A percentile compares a stretch with the other conserved stretches of the same genome.
phyloP scores from a whole-genome alignment of 2,329 filamentous ascomycete genomes.

The Aspergillus aculeatinus region DNA sequence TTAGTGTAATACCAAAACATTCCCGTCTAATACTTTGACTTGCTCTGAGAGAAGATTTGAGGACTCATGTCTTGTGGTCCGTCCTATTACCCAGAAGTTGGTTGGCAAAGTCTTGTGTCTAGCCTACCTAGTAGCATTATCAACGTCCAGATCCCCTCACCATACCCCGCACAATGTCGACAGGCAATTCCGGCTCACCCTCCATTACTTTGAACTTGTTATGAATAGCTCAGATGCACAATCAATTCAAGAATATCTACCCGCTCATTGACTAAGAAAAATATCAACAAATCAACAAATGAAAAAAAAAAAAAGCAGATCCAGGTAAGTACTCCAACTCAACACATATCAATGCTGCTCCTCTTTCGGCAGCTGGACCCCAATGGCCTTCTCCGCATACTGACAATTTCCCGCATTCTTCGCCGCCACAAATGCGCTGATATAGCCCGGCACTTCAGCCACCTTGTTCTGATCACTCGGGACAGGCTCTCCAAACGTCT shows the following conservation, averaged over 20 bases:
- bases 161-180: not conserved
- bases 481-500: slow-evolving; percentile 63
- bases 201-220: not conserved
- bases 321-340: not conserved
- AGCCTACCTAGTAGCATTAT: no score
- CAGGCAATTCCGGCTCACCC: not conserved
- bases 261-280: not conserved
- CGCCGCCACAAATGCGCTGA: slow-evolving; percentile 54
- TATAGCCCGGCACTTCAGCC: slow-evolving; percentile 60
- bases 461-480: slow-evolving; percentile 60
- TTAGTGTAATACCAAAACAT: not conserved
- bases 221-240: not conserved
- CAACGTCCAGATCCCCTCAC: not conserved
- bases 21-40: no score
- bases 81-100: no score
- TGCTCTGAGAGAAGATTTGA: no score
- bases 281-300: not conserved
- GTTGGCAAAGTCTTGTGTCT: no score
- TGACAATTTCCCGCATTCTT: slow-evolving; percentile 46
- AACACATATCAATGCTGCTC: slow-evolving; percentile 28
- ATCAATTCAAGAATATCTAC: not conserved
- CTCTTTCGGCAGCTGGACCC: slow-evolving; percentile 27
- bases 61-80: no score
- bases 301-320: not conserved
- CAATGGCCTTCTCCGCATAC: slow-evolving; percentile 42